phyloP scores from a whole-genome alignment of 2,329 filamentous ascomycete species.

The Hymenoscyphus linearis region DNA sequence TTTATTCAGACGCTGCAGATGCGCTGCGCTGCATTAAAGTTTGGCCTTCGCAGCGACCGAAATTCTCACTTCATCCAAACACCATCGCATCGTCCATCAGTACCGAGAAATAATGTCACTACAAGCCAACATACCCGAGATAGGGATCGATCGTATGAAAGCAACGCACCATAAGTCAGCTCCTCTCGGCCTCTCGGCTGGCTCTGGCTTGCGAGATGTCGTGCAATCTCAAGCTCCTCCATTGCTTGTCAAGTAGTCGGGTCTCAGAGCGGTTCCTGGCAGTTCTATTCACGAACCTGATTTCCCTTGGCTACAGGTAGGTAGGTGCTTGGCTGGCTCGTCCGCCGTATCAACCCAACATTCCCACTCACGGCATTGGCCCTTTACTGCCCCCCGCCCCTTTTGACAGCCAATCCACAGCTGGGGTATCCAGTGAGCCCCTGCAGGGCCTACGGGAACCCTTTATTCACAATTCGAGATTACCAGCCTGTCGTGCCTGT shows the following conservation, averaged over 20 bases:
- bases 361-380: neutral
- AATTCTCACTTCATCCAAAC: neutral
- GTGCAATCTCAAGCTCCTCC: neutral
- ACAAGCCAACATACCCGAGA: neutral
- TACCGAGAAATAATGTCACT: neutral
- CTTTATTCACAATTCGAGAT: neutral
- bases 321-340: conserved; percentile 3
- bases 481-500: too few relatives aligned
- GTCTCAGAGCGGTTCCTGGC: too few relatives aligned
- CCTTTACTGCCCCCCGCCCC: neutral
- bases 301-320: neutral
- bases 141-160: neutral
- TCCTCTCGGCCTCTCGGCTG: neutral
- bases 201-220: neutral
- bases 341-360: conserved; percentile 4
- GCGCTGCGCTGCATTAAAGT: neutral
- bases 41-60: neutral
- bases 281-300: neutral
- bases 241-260: neutral
- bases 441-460: neutral
- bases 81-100: neutral
- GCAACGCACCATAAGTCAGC: neutral
- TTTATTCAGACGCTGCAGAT: neutral
- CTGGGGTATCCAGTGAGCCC: neutral
- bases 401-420: neutral